These are phyloP conservation scores for Epichloe uncinata DNA, from an alignment of 2,329 filamentous ascomycete genomes.

Conservation along the genomic window DNA sequence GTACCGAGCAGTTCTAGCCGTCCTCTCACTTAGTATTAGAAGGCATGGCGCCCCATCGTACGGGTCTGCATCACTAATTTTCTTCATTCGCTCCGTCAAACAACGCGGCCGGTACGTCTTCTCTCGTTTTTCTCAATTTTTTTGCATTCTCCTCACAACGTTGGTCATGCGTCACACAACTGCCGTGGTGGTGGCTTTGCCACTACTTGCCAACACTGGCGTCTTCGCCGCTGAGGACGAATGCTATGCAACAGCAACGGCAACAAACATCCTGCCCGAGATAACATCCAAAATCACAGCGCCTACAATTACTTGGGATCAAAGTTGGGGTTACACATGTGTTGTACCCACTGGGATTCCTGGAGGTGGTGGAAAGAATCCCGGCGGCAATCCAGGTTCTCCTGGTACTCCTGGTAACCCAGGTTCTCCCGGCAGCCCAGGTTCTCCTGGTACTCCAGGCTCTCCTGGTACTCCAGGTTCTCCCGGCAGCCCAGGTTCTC, in stretches of 20 bases:
- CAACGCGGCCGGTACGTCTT: neutral
- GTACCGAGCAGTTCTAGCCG: neutral
- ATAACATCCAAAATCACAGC: slow-evolving; percentile 1
- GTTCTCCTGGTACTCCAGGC: too few species aligned
- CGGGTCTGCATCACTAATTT: neutral
- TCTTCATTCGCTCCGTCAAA: neutral
- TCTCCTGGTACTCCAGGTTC: too few species aligned
- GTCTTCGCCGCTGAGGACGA: neutral
- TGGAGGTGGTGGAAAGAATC: too few species aligned
- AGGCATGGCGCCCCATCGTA: neutral
- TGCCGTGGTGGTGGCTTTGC: neutral
- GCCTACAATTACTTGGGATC: neutral
- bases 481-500: too few species aligned
- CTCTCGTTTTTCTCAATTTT: neutral
- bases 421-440: too few species aligned
- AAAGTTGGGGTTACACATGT: neutral
- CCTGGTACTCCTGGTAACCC: too few species aligned
- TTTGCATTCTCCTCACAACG: neutral
- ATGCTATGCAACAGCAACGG: neutral
- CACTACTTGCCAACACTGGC: neutral
- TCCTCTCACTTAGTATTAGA: neutral
- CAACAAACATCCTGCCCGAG: neutral
- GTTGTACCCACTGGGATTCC: neutral
- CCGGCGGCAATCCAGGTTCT: too few species aligned
- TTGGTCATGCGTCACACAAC: neutral